These are phyloP conservation scores for Monilinia fructigena DNA, from an alignment of 2,329 filamentous ascomycete species.

Conservation along the genomic window DNA sequence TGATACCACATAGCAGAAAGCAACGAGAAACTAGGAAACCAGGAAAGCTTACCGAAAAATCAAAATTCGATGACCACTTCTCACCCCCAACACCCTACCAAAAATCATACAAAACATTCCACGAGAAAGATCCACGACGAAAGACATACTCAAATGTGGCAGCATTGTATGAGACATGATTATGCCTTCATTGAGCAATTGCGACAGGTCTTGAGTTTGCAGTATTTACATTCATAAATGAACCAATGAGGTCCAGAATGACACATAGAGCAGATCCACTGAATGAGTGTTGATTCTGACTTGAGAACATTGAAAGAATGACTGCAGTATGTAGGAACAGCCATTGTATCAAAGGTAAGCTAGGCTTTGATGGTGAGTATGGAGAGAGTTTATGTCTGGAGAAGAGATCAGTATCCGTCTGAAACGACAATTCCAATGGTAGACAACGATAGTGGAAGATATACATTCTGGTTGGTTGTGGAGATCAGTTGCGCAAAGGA, in stretches of 20 bases:
- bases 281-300: slow-evolving; percentile 62
- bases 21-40: neutral
- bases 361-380: neutral
- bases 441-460: neutral
- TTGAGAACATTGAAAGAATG: slow-evolving; percentile 67
- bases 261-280: slow-evolving; percentile 65
- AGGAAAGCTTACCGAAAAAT: slow-evolving; percentile 7
- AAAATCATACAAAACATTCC: slow-evolving; percentile 1
- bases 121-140: neutral
- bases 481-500: neutral
- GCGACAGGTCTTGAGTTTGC: slow-evolving; percentile 64
- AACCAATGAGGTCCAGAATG: slow-evolving; percentile 64
- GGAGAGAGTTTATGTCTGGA: slow-evolving; percentile 3
- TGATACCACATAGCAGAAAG: neutral
- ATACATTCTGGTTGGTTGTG: slow-evolving; percentile 10
- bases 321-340: slow-evolving; percentile 56
- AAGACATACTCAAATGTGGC: neutral
- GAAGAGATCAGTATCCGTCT: slow-evolving; percentile 9
- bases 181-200: slow-evolving; percentile 46
- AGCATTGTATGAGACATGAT: neutral
- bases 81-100: slow-evolving; percentile 11
- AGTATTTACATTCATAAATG: slow-evolving; percentile 68
- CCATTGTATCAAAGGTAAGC: slow-evolving; percentile 42
- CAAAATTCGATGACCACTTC: neutral
- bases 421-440: neutral